A percentile compares a stretch with the other conserved stretches of the same genome.
These are phyloP conservation scores for Medicago lupulina DNA, from an alignment of 306 rosid genomes.

Conservation along the genomic window DNA sequence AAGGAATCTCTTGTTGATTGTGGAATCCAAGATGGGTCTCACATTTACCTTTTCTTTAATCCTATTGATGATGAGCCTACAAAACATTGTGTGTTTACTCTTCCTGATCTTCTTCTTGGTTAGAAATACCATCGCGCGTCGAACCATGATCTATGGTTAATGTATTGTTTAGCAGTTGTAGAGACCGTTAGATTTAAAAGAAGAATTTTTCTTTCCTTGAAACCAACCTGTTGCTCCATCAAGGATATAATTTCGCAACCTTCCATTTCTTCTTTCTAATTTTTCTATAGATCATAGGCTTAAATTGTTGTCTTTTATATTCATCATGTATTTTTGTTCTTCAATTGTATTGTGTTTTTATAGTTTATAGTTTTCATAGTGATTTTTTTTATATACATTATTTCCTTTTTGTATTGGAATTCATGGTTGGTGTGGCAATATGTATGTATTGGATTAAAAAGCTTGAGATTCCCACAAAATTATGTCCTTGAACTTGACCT, in stretches of 20 bases:
- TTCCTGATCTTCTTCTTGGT: conserved; percentile 37
- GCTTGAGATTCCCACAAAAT: neutral
- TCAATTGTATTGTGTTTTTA: neutral
- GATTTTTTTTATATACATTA: neutral
- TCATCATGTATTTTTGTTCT: neutral
- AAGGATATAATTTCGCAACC: neutral
- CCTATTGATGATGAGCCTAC: conserved; percentile 51
- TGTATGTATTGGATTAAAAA: neutral
- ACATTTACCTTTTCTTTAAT: conserved; percentile 59
- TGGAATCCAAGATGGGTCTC: conserved; percentile 68
- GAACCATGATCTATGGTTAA: too few species aligned
- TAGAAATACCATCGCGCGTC: neutral
- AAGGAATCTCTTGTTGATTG: conserved; percentile 51
- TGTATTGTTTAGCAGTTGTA: neutral
- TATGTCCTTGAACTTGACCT: neutral
- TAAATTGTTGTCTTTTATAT: neutral
- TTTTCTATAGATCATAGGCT: neutral
- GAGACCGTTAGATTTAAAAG: neutral
- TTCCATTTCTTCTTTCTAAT: neutral
- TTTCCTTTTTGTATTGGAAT: too few species aligned
- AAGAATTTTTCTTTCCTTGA: too few species aligned
- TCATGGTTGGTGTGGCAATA: neutral
- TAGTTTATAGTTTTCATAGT: neutral
- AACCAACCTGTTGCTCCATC: neutral
- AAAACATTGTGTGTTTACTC: conserved; percentile 31